Evolutionary conservation across 805 yeast species (phyloP), one percentile per base, ranked within the genome.

Genomic region (Yarrowia divulgata): DNA sequence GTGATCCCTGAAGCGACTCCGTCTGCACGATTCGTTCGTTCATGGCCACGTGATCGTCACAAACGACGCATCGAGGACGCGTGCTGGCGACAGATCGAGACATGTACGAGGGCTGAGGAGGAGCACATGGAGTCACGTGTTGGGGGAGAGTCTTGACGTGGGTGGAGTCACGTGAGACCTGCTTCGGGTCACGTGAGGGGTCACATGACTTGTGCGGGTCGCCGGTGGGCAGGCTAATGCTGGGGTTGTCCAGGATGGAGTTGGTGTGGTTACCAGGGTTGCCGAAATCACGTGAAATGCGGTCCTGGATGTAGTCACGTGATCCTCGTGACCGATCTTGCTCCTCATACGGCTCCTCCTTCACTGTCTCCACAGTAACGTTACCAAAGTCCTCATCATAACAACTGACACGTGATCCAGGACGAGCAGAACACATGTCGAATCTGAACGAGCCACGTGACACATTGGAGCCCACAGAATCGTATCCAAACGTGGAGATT

Each of bases 11-110:
- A 1, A 4, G 8, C 0, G 37, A 16, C 29, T 46, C 39, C 6
- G 74, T 74, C 48, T 74, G 69, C 10, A 73, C 77, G n/a, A 73
- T 70, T 18, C 69, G 58, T 18, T 71, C 71, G 46, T 69, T 69
- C 35, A 72, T 64, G 13, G 18, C 55, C 37, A 74, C 69, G 13
- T 52, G 55, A 16, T 68, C 70, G 3, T 18, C 89, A 87, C 76
- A 74, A 3, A 71, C 70, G 10, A 70, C 23, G 58, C 76, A 74
- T 37, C 39, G 9, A 8, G 68, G 68, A 0, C 57, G 37, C 12
- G 37, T 23, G 29, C 29, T 23, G 29, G 29, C 29, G 29, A 23
- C 29, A 23, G 29, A 23, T 4, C n/a, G 9, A n/a, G 57, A 32
- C 29, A 63, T 35, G 40, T 37, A 40, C 12, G 55, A 49, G n/a